These are phyloP conservation scores for Nemania sp. DNA, from an alignment of 2,329 filamentous ascomycete genomes.

Conservation along the genomic window DNA sequence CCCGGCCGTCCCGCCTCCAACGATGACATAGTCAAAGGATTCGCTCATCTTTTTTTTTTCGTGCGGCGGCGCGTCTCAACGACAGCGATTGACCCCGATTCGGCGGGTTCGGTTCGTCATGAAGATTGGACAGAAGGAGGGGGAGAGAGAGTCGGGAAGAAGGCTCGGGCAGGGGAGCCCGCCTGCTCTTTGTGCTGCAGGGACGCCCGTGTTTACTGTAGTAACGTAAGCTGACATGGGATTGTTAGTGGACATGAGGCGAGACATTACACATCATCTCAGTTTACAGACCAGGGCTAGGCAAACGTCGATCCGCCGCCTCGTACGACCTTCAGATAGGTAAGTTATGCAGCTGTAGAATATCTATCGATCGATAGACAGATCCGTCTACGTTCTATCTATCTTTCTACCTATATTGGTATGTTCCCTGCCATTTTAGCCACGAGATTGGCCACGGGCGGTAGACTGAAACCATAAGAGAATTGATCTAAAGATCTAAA, in stretches of 20 bases:
- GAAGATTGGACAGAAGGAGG: background rate
- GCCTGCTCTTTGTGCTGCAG: background rate
- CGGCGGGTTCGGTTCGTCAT: background rate
- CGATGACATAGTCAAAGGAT: constrained; percentile 52
- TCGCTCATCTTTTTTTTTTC: constrained; percentile 24
- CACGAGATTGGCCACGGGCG: background rate
- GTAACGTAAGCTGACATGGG: constrained; percentile 21
- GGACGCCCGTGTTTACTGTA: constrained; percentile 3
- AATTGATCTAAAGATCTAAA: no score
- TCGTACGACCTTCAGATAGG: background rate
- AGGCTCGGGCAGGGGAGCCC: background rate
- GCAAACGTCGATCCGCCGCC: constrained; percentile 9
- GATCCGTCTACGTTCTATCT: no score
- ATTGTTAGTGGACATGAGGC: constrained; percentile 3
- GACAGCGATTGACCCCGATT: background rate
- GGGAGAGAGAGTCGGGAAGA: background rate
- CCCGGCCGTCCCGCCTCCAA: constrained; percentile 57
- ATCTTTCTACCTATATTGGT: background rate
- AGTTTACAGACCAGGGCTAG: constrained; percentile 6
- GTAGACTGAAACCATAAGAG: background rate
- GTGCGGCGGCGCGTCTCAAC: background rate
- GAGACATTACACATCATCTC: constrained; percentile 9
- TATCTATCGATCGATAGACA: no score
- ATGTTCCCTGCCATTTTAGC: background rate
- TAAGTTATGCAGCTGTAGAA: no score